These are phyloP conservation scores for Lactarius tabidus DNA, from an alignment of 768 basidiomycete genomes.

Conservation along the genomic window DNA sequence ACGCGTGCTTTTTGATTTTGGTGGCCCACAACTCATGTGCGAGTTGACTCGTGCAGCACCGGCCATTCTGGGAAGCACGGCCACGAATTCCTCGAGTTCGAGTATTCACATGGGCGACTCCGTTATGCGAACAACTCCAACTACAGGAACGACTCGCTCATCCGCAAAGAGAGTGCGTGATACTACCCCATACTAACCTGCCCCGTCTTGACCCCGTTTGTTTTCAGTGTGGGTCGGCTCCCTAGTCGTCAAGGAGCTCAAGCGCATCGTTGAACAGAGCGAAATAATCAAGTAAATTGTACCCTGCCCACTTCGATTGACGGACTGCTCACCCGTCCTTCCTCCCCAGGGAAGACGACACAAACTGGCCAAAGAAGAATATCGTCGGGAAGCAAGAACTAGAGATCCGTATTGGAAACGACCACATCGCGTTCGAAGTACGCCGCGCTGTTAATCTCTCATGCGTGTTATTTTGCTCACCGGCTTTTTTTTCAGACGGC, in stretches of 20 bases:
- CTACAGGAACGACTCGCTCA: constrained; percentile 95
- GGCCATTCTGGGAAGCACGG: constrained; percentile 99
- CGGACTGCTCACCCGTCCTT: not conserved
- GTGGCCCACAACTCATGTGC: constrained; percentile 36
- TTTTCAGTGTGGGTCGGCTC: constrained; percentile 89
- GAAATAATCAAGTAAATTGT: constrained; percentile 82
- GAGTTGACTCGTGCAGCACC: constrained; percentile 42
- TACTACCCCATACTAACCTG: not conserved
- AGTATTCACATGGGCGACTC: constrained; percentile 93
- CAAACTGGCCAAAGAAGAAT: constrained; percentile 98
- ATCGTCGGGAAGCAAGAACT: constrained; percentile 98
- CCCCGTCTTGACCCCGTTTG: not conserved
- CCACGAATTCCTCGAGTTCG: constrained; percentile 97
- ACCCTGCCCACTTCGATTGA: not conserved
- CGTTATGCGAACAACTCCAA: constrained; percentile 99
- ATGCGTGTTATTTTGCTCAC: not conserved
- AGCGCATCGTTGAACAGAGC: constrained; percentile 86
- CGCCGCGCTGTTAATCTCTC: constrained; percentile 22
- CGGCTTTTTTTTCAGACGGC: constrained; percentile 64
- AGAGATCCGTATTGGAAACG: constrained; percentile 89
- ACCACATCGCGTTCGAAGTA: constrained; percentile 97
- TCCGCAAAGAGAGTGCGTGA: constrained; percentile 94
- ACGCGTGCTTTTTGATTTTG: constrained; percentile 28
- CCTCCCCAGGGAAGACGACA: constrained; percentile 84
- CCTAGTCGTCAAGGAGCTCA: constrained; percentile 89